A percentile compares a stretch with the other conserved stretches of the same genome.
Conservation (phyloP, 352 stramenopile species). For the Phytopythium cucurbitacearum region DNA sequence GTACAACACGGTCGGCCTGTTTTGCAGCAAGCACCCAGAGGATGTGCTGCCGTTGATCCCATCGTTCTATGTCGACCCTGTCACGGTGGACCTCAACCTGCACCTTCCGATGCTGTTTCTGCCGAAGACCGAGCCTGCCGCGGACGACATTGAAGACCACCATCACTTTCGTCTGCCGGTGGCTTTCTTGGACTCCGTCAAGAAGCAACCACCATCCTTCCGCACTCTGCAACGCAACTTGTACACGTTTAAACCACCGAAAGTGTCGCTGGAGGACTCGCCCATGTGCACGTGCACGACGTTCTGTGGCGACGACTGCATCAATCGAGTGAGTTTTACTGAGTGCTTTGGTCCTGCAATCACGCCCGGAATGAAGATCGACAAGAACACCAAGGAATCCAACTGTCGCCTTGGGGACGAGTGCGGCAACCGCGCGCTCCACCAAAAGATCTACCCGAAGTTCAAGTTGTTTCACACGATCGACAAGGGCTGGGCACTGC, state of each 20-base stretch:
- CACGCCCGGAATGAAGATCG: constrained; percentile 52
- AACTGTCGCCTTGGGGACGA: constrained; percentile 90
- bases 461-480: constrained; percentile 76
- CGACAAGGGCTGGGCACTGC: constrained; percentile 92
- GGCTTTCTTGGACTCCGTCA: constrained; percentile 67
- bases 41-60: constrained; percentile 79
- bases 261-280: constrained; percentile 68
- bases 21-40: constrained; percentile 87
- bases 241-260: constrained; percentile 85
- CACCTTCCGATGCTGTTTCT: constrained; percentile 77
- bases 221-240: constrained; percentile 73
- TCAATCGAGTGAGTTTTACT: constrained; percentile 90
- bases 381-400: constrained; percentile 69
- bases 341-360: constrained; percentile 88
- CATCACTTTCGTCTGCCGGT: constrained; percentile 80
- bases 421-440: constrained; percentile 90
- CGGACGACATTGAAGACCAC: constrained; percentile 36
- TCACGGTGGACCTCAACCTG: constrained; percentile 76
- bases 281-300: constrained; percentile 77
- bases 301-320: constrained; percentile 89
- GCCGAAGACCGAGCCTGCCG: constrained; percentile 56
- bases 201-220: constrained; percentile 69
- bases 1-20: constrained; percentile 90
- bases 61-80: constrained; percentile 63
- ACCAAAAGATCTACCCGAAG: constrained; percentile 71